phyloP scores from a whole-genome alignment of 306 rosid genomes.

The Hippophae tibetana region DNA sequence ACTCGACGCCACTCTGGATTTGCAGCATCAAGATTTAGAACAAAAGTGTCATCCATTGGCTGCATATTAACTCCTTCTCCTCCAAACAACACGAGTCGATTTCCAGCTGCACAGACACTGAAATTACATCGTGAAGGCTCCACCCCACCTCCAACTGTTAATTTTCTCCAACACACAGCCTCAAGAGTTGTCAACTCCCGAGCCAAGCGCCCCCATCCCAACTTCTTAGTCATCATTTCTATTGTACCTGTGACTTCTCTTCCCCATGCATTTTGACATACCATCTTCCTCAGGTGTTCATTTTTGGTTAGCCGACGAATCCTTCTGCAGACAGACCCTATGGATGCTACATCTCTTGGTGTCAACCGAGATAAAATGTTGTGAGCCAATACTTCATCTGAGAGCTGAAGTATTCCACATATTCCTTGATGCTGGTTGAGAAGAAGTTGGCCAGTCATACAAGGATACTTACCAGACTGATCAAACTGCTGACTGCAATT shows the following conservation, averaged over 20 bases:
- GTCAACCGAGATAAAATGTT: slow-evolving; percentile 89
- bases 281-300: slow-evolving; percentile 96
- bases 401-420: slow-evolving; percentile 90
- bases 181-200: slow-evolving; percentile 91
- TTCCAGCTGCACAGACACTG: slow-evolving; percentile 95
- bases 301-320: slow-evolving; percentile 79
- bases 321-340: slow-evolving; percentile 96
- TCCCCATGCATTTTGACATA: slow-evolving; percentile 98
- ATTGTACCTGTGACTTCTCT: slow-evolving; percentile 84
- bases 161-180: slow-evolving; percentile 90
- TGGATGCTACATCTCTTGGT: slow-evolving; percentile 94
- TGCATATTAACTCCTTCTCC: slow-evolving; percentile 98
- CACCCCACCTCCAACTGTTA: slow-evolving; percentile 80
- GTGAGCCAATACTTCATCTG: slow-evolving; percentile 95
- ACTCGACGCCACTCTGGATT: slow-evolving; percentile 82
- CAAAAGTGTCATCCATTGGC: slow-evolving; percentile 95
- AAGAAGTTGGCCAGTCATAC: slow-evolving; percentile 31
- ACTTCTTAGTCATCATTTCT: slow-evolving; percentile 83
- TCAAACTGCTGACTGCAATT: slow-evolving; percentile 44
- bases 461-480: slow-evolving; percentile 30
- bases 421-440: slow-evolving; percentile 44
- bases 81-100: slow-evolving; percentile 86
- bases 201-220: slow-evolving; percentile 93
- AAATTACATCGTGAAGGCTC: slow-evolving; percentile 98
- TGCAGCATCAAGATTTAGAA: slow-evolving; percentile 84